These are phyloP conservation scores for Coniochaeta ligniaria DNA, from an alignment of 2,329 filamentous ascomycete species.

Conservation along the genomic window DNA sequence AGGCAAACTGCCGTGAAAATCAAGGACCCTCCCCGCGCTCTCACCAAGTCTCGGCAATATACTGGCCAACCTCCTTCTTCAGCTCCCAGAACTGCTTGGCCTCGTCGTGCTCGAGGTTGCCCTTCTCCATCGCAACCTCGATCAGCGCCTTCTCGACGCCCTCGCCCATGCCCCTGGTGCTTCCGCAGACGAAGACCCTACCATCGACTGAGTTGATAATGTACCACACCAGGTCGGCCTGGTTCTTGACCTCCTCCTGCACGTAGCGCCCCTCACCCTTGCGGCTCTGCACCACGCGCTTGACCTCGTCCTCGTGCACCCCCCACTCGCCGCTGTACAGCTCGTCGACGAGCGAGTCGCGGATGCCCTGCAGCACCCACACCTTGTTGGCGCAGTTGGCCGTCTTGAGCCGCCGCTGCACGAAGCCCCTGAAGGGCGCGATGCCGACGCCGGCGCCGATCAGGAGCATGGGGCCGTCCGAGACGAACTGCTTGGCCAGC, in stretches of 20 bases:
- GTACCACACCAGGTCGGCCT: slow-evolving; percentile 97
- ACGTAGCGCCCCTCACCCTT: slow-evolving; percentile 82
- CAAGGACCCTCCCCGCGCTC: not conserved
- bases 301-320: slow-evolving; percentile 80
- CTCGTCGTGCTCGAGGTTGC: slow-evolving; percentile 74
- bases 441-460: slow-evolving; percentile 96
- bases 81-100: slow-evolving; percentile 82
- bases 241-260: slow-evolving; percentile 85
- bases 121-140: slow-evolving; percentile 89
- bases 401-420: slow-evolving; percentile 86
- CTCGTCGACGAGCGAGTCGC: slow-evolving; percentile 92
- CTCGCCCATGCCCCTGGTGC: slow-evolving; percentile 94
- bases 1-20: not conserved
- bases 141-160: slow-evolving; percentile 84
- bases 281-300: slow-evolving; percentile 72
- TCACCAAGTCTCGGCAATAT: slow-evolving; percentile 78
- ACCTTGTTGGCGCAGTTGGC: slow-evolving; percentile 97
- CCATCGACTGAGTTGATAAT: slow-evolving; percentile 96
- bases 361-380: slow-evolving; percentile 89
- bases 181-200: slow-evolving; percentile 92
- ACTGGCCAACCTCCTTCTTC: slow-evolving; percentile 90
- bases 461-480: slow-evolving; percentile 93
- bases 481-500: slow-evolving; percentile 81
- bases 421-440: slow-evolving; percentile 95
- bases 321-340: slow-evolving; percentile 96